These are phyloP conservation scores for Porcisia hertigi DNA, from an alignment of 208 protist species.

Conservation along the genomic window DNA sequence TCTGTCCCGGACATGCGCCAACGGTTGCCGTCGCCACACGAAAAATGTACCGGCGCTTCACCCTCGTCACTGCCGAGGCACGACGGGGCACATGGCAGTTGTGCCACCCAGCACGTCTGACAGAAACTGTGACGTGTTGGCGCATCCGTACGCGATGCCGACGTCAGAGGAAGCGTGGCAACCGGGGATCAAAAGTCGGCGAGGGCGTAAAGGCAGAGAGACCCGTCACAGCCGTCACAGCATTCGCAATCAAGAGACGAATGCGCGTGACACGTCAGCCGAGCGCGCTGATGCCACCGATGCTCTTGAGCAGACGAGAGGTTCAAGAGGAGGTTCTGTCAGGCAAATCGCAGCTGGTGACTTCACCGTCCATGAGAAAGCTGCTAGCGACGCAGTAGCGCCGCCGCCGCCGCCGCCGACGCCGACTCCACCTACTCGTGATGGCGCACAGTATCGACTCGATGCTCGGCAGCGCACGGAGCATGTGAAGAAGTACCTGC, in stretches of 20 bases:
- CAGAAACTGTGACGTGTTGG: not conserved
- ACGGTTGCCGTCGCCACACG: not conserved
- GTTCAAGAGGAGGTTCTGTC: not conserved
- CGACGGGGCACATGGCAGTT: not conserved
- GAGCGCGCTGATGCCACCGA: not conserved
- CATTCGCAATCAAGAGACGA: not conserved
- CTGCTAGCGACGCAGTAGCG: not conserved
- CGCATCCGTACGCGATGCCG: not conserved
- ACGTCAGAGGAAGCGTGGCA: not conserved
- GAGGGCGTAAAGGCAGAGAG: not conserved
- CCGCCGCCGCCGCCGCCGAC: not conserved
- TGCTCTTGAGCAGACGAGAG: not conserved
- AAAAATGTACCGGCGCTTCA: not conserved
- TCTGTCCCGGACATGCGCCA: not conserved
- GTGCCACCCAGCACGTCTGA: not conserved
- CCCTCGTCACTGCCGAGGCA: not conserved
- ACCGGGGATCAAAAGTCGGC: not conserved
- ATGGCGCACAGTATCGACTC: not conserved
- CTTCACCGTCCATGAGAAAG: not conserved
- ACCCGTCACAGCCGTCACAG: not conserved
- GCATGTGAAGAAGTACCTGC: conserved; percentile 26
- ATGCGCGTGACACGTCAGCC: not conserved
- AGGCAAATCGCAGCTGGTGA: not conserved
- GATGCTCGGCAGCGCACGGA: conserved; percentile 16
- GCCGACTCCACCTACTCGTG: not conserved